Percentiles rank a stretch among this genome's conserved stretches.
These are phyloP conservation scores for Bruguiera sexangula DNA, from an alignment of 345 rosid species.

Conservation along the genomic window DNA sequence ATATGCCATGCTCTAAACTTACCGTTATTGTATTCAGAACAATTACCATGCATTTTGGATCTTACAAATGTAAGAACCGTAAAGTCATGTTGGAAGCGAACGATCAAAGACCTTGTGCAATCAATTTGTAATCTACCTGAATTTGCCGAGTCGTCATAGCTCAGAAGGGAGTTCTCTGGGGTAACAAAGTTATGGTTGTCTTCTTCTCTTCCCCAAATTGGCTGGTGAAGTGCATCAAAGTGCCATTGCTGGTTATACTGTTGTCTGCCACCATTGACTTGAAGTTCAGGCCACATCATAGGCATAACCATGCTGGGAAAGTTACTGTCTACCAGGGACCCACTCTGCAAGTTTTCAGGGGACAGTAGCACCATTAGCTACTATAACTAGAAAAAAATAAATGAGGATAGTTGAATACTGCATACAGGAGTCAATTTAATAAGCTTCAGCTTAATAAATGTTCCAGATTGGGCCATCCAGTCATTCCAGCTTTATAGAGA, in stretches of 20 bases:
- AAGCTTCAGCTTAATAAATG: too few relatives aligned
- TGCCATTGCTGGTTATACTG: constrained; percentile 70
- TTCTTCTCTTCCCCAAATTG: constrained; percentile 69
- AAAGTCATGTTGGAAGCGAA: background rate
- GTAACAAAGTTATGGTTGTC: constrained; percentile 43
- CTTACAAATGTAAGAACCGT: background rate
- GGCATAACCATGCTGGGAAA: constrained; percentile 59
- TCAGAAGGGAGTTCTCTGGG: constrained; percentile 58
- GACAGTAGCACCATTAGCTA: background rate
- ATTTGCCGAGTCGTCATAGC: constrained; percentile 62
- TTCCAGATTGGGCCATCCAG: too few relatives aligned
- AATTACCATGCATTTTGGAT: background rate
- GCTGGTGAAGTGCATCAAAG: constrained; percentile 53
- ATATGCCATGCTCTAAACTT: constrained; percentile 7
- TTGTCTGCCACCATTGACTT: constrained; percentile 51
- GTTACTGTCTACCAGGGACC: constrained; percentile 59
- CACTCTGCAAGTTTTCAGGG: constrained; percentile 42
- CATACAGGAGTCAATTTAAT: too few relatives aligned
- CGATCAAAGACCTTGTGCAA: background rate
- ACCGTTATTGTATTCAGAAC: background rate
- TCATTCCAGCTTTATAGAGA: too few relatives aligned
- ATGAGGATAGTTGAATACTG: too few relatives aligned
- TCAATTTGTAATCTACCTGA: constrained; percentile 41
- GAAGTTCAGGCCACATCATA: constrained; percentile 61
- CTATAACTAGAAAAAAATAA: background rate